Conservation (phyloP, 2,329 filamentous ascomycete species). For the Lojkania enalia region DNA sequence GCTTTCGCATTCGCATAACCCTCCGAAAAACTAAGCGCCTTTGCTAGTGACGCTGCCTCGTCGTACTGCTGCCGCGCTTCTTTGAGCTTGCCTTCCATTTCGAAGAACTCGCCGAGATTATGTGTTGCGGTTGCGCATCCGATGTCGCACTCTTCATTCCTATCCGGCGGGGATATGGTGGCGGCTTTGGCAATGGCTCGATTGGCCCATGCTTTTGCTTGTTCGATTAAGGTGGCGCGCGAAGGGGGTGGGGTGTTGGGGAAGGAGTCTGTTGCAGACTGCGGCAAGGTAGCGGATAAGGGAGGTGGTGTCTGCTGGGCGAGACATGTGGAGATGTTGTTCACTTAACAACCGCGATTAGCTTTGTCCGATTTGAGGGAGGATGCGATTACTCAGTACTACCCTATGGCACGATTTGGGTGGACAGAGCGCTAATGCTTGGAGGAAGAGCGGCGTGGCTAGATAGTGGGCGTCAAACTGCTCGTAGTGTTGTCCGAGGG, state of each 20-base stretch:
- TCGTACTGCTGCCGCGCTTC: conserved; percentile 70
- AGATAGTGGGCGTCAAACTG: conserved; percentile 75
- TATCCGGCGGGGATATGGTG: conserved; percentile 65
- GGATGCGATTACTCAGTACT: conserved; percentile 64
- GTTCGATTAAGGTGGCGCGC: conserved; percentile 65
- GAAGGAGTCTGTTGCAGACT: conserved; percentile 41
- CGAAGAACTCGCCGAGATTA: conserved; percentile 82
- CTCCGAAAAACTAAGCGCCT: conserved; percentile 52
- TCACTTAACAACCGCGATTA: conserved; percentile 59
- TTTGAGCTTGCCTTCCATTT: conserved; percentile 67
- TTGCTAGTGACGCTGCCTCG: conserved; percentile 65
- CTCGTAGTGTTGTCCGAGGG: conserved; percentile 77
- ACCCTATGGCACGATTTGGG: conserved; percentile 73
- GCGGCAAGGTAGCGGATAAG: conserved; percentile 35
- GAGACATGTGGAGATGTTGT: conserved; percentile 75
- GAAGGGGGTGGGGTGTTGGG: conserved; percentile 51
- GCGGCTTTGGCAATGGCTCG: conserved; percentile 72
- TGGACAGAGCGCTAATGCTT: conserved; percentile 73
- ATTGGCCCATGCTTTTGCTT: conserved; percentile 75
- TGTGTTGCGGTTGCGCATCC: conserved; percentile 83
- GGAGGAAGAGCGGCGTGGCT: conserved; percentile 82
- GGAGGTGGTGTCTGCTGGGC: conserved; percentile 62
- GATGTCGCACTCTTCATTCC: conserved; percentile 78
- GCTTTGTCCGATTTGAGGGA: no score
- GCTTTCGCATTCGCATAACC: conserved; percentile 48